Base-by-base conservation (phyloP, 2,329 filamentous ascomycete genomes). In the Alternaria brassicicola region DNA sequence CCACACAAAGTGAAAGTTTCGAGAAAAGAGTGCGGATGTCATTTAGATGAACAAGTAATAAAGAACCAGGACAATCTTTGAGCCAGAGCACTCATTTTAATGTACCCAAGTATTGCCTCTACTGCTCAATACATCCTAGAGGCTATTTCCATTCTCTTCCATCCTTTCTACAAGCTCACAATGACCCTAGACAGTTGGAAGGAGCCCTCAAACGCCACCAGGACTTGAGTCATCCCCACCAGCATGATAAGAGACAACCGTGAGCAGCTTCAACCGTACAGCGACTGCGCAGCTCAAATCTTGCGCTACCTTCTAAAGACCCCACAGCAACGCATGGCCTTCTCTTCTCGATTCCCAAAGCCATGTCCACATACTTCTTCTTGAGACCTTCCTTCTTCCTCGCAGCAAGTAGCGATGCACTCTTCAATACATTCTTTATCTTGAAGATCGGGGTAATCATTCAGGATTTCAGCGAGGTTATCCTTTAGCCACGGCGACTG, bases 401-500 rank as follows among this genome's bases (percentile, higher is more conserved):
- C 41, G 62, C 55, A 15, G 60, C 62, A 48, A 73, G 56, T 49
- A 72, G 46, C 15, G 61, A 58, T 15, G 71, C 71, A 13, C 63
- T 69, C 52, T 72, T 74, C 3, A 73, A 54, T 21, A 72, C 65
- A 54, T 82, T 84, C 73, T 83, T 83, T 59, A 84, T 84, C 73
- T 84, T 85, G 84, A 28, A 90, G 79, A 1, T 87, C 86, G 0
- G 85, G 84, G 58, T 89, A 89, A 8, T 80, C 83, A 1, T 80
- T 75, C 21, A 89, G 78, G 7, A 89, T 80, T 10, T 82, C 79
- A 9, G 78, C 78, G 0, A 91, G 79, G 4, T 85, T 80, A 2
- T 79, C 78, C 74, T 87, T 88, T 41, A 91, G 76, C 52, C 82
- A 78, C 1, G 86, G 85, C 19, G 84, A 88, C 72, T 91, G 88